Evolutionary conservation across 257 asterid genomes (phyloP).

Genomic region (Solanum ossicruentum): DNA sequence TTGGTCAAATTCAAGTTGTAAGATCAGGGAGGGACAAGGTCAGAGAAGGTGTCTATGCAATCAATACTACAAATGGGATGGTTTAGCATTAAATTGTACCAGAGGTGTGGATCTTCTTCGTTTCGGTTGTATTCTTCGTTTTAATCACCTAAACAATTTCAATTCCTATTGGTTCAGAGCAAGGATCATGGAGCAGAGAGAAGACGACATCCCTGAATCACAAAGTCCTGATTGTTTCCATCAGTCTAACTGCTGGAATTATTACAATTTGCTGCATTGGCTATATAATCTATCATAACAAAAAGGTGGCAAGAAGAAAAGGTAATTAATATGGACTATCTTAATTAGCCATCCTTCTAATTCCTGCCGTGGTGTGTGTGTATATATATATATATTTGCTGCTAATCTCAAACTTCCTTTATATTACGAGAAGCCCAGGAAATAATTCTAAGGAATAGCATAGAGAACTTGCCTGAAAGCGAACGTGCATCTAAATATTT

Average conservation of each 20-base stretch:
- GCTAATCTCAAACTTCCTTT: neutral
- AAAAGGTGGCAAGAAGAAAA: neutral
- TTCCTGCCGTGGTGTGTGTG: neutral
- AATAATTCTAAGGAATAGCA: neutral
- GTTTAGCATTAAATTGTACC: neutral
- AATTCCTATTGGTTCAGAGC: neutral
- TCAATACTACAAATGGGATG: slow-evolving; percentile 1
- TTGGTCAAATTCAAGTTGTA: slow-evolving; percentile 8
- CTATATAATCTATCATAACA: neutral
- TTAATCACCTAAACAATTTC: neutral
- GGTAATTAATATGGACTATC: neutral
- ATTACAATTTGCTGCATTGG: neutral
- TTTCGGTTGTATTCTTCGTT: neutral
- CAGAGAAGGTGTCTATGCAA: slow-evolving; percentile 2
- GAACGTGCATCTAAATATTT: neutral
- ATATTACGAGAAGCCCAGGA: neutral
- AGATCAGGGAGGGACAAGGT: neutral
- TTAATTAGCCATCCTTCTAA: neutral
- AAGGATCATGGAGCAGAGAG: neutral
- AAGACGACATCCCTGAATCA: neutral
- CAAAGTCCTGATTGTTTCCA: neutral
- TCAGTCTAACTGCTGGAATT: neutral
- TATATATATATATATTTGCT: neutral
- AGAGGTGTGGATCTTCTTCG: neutral
- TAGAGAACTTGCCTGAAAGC: neutral